Evolutionary conservation across 163 green algal genomes (phyloP).

Genomic region (Scenedesmus sp.): DNA sequence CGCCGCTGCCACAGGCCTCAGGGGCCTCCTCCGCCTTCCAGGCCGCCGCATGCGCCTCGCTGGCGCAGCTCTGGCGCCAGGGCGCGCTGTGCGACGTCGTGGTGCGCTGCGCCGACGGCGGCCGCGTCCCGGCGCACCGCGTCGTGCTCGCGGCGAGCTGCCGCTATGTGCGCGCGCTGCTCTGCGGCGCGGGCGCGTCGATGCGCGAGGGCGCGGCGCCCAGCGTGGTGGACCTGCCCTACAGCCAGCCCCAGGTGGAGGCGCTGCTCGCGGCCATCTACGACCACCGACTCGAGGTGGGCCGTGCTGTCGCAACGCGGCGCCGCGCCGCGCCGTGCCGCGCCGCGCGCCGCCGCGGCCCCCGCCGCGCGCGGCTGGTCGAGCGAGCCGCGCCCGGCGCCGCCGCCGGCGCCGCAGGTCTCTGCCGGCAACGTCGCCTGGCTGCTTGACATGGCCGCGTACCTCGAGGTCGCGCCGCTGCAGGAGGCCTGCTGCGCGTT

Average conservation of each 20-base stretch:
- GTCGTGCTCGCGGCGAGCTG: constrained; percentile 49
- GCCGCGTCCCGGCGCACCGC: constrained; percentile 34
- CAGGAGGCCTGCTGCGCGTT: constrained; percentile 50
- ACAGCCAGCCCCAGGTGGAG: not conserved
- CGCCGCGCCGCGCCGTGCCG: too few species aligned
- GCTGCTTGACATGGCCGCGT: constrained; percentile 42
- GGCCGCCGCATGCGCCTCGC: not conserved
- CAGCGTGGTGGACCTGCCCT: constrained; percentile 22
- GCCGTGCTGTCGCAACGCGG: too few species aligned
- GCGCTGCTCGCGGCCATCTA: constrained; percentile 13
- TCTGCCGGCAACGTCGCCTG: constrained; percentile 10
- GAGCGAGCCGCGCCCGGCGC: too few species aligned
- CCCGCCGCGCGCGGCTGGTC: too few species aligned
- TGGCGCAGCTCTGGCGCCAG: not conserved
- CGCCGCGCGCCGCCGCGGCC: too few species aligned
- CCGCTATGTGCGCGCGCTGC: constrained; percentile 54
- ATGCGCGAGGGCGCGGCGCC: constrained; percentile 36
- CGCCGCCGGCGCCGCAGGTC: too few species aligned
- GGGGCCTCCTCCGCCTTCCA: too few species aligned
- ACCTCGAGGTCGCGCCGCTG: constrained; percentile 39
- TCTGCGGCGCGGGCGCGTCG: constrained; percentile 30
- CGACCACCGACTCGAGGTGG: constrained; percentile 25
- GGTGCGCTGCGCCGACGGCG: not conserved
- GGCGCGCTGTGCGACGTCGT: constrained; percentile 27
- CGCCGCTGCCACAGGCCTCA: too few species aligned